Base-by-base conservation (phyloP, 345 rosid genomes). In the Gossypium arboreum region DNA sequence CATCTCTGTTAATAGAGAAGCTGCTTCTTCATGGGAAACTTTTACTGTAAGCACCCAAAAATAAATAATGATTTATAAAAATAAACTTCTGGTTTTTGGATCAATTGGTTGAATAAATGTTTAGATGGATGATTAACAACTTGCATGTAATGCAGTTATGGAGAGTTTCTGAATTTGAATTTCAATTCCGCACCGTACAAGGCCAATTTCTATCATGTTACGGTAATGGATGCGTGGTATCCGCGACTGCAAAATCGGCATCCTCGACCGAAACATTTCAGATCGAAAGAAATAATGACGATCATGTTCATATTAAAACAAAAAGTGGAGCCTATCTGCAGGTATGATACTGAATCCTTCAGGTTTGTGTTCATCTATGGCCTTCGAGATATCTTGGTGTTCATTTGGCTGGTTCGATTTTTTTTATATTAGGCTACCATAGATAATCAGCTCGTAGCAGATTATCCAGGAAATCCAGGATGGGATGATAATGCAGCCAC, bases 401-500 rank as follows among this genome's bases (percentile, higher is more conserved):
- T 73, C 72, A 81, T 39, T 18, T 64, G 2, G 57, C 73, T 76
- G 27, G 76, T 16, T 24, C 25, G 2, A 12, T 59, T 60, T 60
- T 60, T 67, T 69, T 76, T 73, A 72, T 73, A 71, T 73, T 84
- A 91, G 95, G 93, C 82, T 80, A 73, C 85, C 51, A 65, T 41
- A 52, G 86, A 72, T 73, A 85, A 85, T 80, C 87, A 83, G 83
- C 85, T 91, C 59, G 86, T 82, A 4, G 90, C 91, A 68, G 85
- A 86, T 81, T 88, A 84, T 85, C 85, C 81, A 55, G 91, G 88
- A 78, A 81, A 39, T 50, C 95, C 91, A 0, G 92, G 86, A 71
- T 88, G 95, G 93, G 85, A 88, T 61, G 87, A 89, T 73, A 89
- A 89, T 73, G 80, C 85, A 2, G 93, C 91, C 73, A 89, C 89